Percentiles rank a stretch among this genome's conserved stretches.
Conservation (phyloP, 352 stramenopile species). For the Phytophthora cryptogea region DNA sequence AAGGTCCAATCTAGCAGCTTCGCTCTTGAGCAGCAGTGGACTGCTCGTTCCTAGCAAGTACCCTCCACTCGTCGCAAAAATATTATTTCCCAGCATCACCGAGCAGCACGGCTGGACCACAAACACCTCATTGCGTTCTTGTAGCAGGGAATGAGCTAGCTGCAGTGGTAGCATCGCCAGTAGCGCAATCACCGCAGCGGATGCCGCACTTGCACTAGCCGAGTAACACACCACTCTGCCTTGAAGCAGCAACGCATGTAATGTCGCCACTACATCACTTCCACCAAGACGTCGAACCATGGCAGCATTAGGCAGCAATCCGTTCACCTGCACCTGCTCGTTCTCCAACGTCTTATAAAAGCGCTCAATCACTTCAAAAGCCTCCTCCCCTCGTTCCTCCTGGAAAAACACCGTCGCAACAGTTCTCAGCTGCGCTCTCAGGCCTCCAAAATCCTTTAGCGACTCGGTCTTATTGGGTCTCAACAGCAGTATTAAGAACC, state of each 20-base stretch:
- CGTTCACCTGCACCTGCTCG: conserved; percentile 44
- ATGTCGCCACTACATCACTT: conserved; percentile 63
- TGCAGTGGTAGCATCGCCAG: conserved; percentile 57
- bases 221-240: conserved; percentile 83
- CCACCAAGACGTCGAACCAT: conserved; percentile 53
- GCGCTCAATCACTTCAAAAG: conserved; percentile 41
- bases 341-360: conserved; percentile 37
- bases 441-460: conserved; percentile 33
- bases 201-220: conserved; percentile 51
- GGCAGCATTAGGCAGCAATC: conserved; percentile 49
- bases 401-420: conserved; percentile 41
- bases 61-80: conserved; percentile 40
- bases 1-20: conserved; percentile 53
- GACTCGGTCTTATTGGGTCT: conserved; percentile 13
- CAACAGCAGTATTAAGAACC: conserved; percentile 50
- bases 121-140: conserved; percentile 41
- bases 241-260: conserved; percentile 76
- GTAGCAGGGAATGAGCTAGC: conserved; percentile 29
- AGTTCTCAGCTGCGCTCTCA: conserved; percentile 43
- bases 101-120: conserved; percentile 53
- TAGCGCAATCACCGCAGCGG: conserved; percentile 54
- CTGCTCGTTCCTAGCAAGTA: conserved; percentile 66
- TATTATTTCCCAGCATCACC: conserved; percentile 21
- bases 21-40: conserved; percentile 54
- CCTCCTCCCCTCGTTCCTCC: conserved; percentile 20